Evolutionary conservation across 2,329 filamentous ascomycete genomes (phyloP), one percentile per base, ranked within the genome.

Genomic region (Xylariales sp.): DNA sequence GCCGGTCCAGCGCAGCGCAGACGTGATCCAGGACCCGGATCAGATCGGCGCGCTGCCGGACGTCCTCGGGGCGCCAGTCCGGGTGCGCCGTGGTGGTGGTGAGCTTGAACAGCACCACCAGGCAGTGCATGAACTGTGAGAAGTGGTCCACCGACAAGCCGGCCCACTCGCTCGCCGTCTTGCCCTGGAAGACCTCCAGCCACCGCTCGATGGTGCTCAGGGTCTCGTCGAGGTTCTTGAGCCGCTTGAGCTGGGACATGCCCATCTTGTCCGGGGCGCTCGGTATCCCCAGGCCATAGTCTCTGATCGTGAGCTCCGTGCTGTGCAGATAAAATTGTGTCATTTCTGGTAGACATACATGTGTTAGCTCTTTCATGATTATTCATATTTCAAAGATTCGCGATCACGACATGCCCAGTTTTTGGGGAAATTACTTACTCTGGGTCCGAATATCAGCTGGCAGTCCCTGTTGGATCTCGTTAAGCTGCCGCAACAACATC

Each of bases 31-130:
- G 30, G 13, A 48, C 37, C 4, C 37, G 43, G 28, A 54, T 45
- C 5, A 53, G 42, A 31, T 54, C 48, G 5, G 44, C 43, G 1
- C 49, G 44, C 19, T 44, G 40, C 18, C 40, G 40, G 5, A 52
- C 46, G 14, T 53, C 49, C 4, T 44, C 44, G 3, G 40, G 20
- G 28, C 54, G 50, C 52, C 49, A 55, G 7, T 45, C 47, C n/a
- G n/a, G n/a, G 6, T 45, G 40, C 28, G 52, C 51, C 10, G 46
- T 29, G 24, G 51, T 41, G 3, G 40, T 50, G 19, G 37, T 33
- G 17, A 55, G 49, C 35, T 47, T 49, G 32, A 55, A 53, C 8
- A 51, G 42, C 8, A 52, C 43, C 8, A 52, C 48, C 7, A 53
- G 21, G 38, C 44, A 47, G 36, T 52, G 50, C 29, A 42, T 45